Percentiles rank a stretch among this genome's conserved stretches.
phyloP scores from a whole-genome alignment of 306 rosid species.

The Citrullus mucosospermus region DNA sequence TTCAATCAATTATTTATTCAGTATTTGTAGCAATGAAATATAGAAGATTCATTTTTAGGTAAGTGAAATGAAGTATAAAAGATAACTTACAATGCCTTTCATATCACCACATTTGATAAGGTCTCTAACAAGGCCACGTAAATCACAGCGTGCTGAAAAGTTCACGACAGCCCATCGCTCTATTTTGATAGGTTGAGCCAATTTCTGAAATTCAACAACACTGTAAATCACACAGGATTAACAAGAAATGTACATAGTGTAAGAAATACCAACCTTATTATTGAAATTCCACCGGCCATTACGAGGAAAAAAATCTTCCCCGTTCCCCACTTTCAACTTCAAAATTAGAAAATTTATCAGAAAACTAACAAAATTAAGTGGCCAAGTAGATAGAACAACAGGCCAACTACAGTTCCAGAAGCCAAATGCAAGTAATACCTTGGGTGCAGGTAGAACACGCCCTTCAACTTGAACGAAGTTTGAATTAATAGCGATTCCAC shows the following conservation, averaged over 20 bases:
- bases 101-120: slow-evolving; percentile 50
- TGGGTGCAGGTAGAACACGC: slow-evolving; percentile 75
- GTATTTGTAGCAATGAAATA: not conserved
- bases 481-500: slow-evolving; percentile 41
- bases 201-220: slow-evolving; percentile 35
- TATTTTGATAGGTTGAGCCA: slow-evolving; percentile 43
- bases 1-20: not conserved
- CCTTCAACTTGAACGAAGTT: slow-evolving; percentile 71
- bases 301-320: slow-evolving; percentile 70
- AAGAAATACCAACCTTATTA: slow-evolving; percentile 41
- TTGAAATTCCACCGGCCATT: slow-evolving; percentile 94
- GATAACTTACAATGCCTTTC: slow-evolving; percentile 76
- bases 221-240: not conserved
- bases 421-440: slow-evolving; percentile 26
- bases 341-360: not conserved
- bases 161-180: slow-evolving; percentile 72
- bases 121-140: slow-evolving; percentile 39
- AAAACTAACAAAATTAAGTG: not conserved
- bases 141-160: slow-evolving; percentile 79
- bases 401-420: not conserved
- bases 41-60: not conserved
- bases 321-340: slow-evolving; percentile 73
- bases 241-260: not conserved
- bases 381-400: not conserved
- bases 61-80: not conserved